These are phyloP conservation scores for Chlorella sp. DNA, from an alignment of 139 green algal genomes.

Conservation along the genomic window DNA sequence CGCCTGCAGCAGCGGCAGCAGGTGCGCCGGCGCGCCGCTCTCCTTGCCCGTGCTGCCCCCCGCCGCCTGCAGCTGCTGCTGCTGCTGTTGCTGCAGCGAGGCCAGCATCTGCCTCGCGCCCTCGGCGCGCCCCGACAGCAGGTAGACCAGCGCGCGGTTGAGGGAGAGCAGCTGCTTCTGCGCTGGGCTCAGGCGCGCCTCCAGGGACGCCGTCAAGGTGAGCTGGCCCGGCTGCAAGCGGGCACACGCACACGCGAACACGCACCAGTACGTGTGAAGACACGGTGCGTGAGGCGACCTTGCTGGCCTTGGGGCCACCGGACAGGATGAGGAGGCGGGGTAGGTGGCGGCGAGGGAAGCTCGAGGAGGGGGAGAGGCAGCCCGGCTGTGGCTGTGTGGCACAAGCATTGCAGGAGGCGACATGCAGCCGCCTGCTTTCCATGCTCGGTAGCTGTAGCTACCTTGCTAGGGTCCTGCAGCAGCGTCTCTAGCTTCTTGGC, in stretches of 20 bases:
- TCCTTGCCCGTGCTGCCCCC: no score
- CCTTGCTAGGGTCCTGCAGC: constrained; percentile 30
- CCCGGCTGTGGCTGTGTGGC: not conserved
- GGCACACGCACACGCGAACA: no score
- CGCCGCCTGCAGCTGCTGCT: not conserved
- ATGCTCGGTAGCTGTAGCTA: no score
- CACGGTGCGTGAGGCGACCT: not conserved
- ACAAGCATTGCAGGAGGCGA: not conserved
- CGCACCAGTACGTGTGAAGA: no score
- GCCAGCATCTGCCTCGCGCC: constrained; percentile 40
- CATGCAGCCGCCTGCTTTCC: not conserved
- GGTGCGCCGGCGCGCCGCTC: constrained; percentile 3
- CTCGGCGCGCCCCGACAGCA: constrained; percentile 26
- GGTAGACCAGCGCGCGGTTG: constrained; percentile 61
- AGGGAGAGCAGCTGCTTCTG: constrained; percentile 65
- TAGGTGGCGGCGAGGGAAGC: not conserved
- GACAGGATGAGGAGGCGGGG: not conserved
- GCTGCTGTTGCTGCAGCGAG: constrained; percentile 24
- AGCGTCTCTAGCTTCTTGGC: constrained; percentile 67
- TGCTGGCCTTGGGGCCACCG: not conserved
- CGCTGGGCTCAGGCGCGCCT: constrained; percentile 46
- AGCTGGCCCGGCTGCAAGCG: constrained; percentile 21
- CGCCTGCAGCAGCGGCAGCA: constrained; percentile 53
- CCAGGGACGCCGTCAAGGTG: constrained; percentile 36
- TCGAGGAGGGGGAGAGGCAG: not conserved